A percentile compares a stretch with the other conserved stretches of the same genome.
phyloP scores from a whole-genome alignment of 306 rosid species.

The Malus sylvestris region DNA sequence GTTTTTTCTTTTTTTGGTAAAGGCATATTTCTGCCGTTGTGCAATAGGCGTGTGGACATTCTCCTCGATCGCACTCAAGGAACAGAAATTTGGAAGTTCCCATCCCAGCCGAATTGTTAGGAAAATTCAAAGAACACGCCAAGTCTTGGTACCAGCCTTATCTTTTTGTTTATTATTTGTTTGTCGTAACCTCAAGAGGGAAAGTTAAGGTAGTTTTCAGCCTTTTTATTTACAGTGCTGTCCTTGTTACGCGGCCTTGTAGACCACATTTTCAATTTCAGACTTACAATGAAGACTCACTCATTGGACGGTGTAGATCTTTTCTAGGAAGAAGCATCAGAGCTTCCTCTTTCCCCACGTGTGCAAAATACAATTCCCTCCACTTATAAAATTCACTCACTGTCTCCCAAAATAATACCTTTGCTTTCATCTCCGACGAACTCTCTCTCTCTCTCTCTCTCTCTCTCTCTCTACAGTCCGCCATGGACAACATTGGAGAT shows the following conservation, averaged over 20 bases:
- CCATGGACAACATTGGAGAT: constrained; percentile 61
- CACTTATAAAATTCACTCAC: constrained; percentile 1
- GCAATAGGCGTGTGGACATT: no score
- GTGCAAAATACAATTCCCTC: background rate
- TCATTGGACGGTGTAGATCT: constrained; percentile 12
- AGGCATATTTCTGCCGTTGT: no score
- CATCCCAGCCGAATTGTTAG: no score
- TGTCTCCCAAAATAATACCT: background rate
- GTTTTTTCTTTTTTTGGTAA: no score
- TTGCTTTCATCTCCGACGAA: background rate
- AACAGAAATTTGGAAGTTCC: no score
- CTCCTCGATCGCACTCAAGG: no score
- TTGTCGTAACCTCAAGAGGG: background rate
- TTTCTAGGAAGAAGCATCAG: constrained; percentile 16
- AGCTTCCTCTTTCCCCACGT: constrained; percentile 14
- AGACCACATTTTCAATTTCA: background rate
- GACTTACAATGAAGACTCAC: background rate
- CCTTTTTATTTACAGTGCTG: background rate
- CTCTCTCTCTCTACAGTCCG: background rate
- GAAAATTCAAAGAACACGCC: background rate
- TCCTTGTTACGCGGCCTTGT: constrained; percentile 22
- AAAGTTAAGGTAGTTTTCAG: no score
- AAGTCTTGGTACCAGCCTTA: background rate
- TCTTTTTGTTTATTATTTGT: background rate
- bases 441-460: background rate